Evolutionary conservation across 2,329 filamentous ascomycete species (phyloP).

Genomic region (Paraconiothyrium brasiliense): DNA sequence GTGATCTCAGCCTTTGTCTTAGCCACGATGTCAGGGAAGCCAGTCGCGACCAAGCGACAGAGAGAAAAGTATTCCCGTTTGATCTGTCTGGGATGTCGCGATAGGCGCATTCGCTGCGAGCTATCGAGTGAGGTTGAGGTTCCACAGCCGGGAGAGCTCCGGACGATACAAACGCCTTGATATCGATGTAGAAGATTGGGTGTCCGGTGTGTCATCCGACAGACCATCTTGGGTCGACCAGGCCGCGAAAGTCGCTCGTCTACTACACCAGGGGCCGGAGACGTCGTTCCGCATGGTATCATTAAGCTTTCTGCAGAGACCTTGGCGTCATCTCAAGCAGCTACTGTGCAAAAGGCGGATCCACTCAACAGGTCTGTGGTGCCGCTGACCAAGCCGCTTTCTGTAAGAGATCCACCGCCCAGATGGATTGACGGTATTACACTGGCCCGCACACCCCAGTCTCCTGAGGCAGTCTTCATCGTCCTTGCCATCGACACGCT

Average conservation of each 20-base stretch:
- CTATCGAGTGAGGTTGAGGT: conserved; percentile 26
- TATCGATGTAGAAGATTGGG: conserved; percentile 27
- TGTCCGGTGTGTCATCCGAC: conserved; percentile 25
- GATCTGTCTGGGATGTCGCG: conserved; percentile 31
- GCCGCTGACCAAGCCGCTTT: neutral
- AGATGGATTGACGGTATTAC: neutral
- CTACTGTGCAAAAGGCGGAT: neutral
- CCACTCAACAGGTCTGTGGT: neutral
- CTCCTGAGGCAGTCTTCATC: conserved; percentile 23
- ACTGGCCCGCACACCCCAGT: conserved; percentile 5
- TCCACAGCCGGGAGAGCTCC: conserved; percentile 26
- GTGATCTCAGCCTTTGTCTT: neutral
- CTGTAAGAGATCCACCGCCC: neutral
- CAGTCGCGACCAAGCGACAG: conserved; percentile 21
- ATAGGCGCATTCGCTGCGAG: conserved; percentile 30
- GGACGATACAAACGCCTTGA: conserved; percentile 27
- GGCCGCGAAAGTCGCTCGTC: conserved; percentile 8
- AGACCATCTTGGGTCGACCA: conserved; percentile 27
- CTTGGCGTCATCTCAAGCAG: neutral
- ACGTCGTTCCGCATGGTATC: neutral
- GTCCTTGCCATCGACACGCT: conserved; percentile 25
- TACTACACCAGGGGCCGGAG: neutral
- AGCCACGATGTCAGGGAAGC: conserved; percentile 18
- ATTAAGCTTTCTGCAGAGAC: neutral
- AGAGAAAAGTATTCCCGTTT: conserved; percentile 29